Percentiles rank a stretch among this genome's conserved stretches.
Conservation (phyloP, 2,329 filamentous ascomycete genomes). For the Pseudomassariella vexata region DNA sequence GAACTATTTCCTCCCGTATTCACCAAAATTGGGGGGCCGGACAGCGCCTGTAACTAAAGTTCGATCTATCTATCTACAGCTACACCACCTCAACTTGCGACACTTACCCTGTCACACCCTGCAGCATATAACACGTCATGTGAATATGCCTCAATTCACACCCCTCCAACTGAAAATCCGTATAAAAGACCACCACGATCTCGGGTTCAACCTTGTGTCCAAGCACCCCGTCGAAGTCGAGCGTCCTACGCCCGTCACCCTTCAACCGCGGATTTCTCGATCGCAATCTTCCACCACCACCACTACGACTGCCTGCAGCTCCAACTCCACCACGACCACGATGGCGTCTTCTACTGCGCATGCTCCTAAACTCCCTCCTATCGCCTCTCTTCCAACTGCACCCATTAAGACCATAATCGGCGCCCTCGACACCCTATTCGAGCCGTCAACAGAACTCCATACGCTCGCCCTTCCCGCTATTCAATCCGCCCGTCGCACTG, state of each 20-base stretch:
- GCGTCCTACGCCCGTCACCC: slow-evolving; percentile 6
- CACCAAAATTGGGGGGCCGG: too few species aligned
- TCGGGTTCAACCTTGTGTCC: slow-evolving; percentile 8
- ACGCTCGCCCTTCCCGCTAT: slow-evolving; percentile 64
- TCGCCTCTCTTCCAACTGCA: slow-evolving; percentile 49
- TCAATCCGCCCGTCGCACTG: slow-evolving; percentile 30
- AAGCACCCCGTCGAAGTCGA: slow-evolving; percentile 6
- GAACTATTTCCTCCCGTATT: too few species aligned
- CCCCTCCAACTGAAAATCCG: slow-evolving; percentile 8
- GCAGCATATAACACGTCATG: too few species aligned
- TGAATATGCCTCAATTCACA: slow-evolving; percentile 10
- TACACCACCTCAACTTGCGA: too few species aligned
- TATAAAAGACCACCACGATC: slow-evolving; percentile 7
- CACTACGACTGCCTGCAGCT: slow-evolving; percentile 1
- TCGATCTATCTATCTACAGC: too few species aligned
- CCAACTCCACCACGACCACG: slow-evolving; percentile 2
- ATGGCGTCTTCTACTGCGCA: background rate
- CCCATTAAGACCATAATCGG: slow-evolving; percentile 47
- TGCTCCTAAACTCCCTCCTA: slow-evolving; percentile 45
- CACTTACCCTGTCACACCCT: too few species aligned
- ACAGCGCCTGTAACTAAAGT: too few species aligned
- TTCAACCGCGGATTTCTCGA: slow-evolving; percentile 5
- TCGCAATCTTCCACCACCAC: background rate
- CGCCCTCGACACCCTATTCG: slow-evolving; percentile 76
- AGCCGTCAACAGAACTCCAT: slow-evolving; percentile 72